phyloP scores from a whole-genome alignment of 1,139 yeast genomes.

The Lodderomyces theae region DNA sequence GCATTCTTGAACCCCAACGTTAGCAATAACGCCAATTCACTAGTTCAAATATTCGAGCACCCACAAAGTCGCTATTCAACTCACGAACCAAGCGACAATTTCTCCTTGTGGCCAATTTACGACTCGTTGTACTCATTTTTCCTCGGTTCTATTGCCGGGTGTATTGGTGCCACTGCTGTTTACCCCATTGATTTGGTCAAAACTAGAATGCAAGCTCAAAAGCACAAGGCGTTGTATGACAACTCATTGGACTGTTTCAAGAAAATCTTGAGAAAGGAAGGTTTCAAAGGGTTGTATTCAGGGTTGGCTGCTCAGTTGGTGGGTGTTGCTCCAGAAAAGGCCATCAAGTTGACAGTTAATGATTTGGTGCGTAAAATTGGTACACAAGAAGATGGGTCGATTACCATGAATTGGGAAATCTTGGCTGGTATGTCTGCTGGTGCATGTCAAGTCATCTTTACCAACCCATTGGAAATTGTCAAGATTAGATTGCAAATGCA shows the following conservation, averaged over 20 bases:
- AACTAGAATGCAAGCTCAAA: constrained; percentile 97
- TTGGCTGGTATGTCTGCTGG: constrained; percentile 94
- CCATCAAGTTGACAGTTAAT: constrained; percentile 91
- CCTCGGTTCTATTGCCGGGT: constrained; percentile 93
- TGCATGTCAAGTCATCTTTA: constrained; percentile 93
- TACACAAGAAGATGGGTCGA: constrained; percentile 50
- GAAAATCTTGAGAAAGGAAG: constrained; percentile 76
- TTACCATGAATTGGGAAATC: constrained; percentile 72
- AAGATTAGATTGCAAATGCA: constrained; percentile 94
- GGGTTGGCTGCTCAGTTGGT: constrained; percentile 93
- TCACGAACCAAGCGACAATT: constrained; percentile 35
- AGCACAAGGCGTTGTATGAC: constrained; percentile 66
- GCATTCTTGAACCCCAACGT: constrained; percentile 48
- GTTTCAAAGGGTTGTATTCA: constrained; percentile 84
- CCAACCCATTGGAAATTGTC: constrained; percentile 94
- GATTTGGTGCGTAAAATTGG: constrained; percentile 80
- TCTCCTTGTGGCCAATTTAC: constrained; percentile 57
- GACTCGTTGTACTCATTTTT: constrained; percentile 87
- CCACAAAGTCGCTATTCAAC: constrained; percentile 36
- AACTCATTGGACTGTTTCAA: constrained; percentile 85
- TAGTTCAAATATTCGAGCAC: constrained; percentile 42
- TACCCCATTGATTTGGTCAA: constrained; percentile 96
- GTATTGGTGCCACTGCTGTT: constrained; percentile 97
- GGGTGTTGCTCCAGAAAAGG: constrained; percentile 98
- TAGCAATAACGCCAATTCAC: constrained; percentile 33